Conservation (phyloP, 2,329 filamentous ascomycete species). For the Diaporthe sp. region DNA sequence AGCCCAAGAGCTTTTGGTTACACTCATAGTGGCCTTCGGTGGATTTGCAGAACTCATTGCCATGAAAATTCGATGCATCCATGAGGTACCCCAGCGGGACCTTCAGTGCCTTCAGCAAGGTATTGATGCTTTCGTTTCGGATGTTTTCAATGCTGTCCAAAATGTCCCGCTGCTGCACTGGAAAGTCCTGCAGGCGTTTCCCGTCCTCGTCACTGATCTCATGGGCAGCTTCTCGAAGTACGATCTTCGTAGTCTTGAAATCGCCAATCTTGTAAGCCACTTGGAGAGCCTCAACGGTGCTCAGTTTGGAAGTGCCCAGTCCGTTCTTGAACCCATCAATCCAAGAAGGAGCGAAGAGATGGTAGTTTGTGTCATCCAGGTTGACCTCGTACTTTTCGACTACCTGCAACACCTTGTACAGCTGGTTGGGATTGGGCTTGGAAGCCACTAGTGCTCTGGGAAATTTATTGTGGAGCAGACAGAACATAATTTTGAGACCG, state of each 20-base stretch:
- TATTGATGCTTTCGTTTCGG: constrained; percentile 27
- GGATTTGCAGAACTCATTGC: constrained; percentile 38
- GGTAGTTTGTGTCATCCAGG: constrained; percentile 30
- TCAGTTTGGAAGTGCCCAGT: constrained; percentile 19
- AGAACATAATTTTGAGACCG: constrained; percentile 38
- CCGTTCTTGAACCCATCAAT: constrained; percentile 26
- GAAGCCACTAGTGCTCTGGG: constrained; percentile 26
- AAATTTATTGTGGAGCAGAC: constrained; percentile 37
- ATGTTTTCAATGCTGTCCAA: constrained; percentile 10
- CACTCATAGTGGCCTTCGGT: constrained; percentile 34
- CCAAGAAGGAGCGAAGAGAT: constrained; percentile 35
- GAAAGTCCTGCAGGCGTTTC: constrained; percentile 6
- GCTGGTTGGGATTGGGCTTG: constrained; percentile 34
- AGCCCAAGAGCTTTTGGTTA: constrained; percentile 40
- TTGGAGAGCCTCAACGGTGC: constrained; percentile 16
- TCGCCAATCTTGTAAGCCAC: constrained; percentile 36
- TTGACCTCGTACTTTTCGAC: constrained; percentile 37
- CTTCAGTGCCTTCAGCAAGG: constrained; percentile 16
- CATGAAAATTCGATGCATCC: constrained; percentile 6
- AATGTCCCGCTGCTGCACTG: constrained; percentile 23
- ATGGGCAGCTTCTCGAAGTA: constrained; percentile 33
- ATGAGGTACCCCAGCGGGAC: constrained; percentile 31
- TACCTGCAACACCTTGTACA: constrained; percentile 30
- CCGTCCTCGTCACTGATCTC: constrained; percentile 25
- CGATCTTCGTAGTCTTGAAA: constrained; percentile 36